These are phyloP conservation scores for Hortaea werneckii DNA, from an alignment of 2,329 filamentous ascomycete species.

Conservation along the genomic window DNA sequence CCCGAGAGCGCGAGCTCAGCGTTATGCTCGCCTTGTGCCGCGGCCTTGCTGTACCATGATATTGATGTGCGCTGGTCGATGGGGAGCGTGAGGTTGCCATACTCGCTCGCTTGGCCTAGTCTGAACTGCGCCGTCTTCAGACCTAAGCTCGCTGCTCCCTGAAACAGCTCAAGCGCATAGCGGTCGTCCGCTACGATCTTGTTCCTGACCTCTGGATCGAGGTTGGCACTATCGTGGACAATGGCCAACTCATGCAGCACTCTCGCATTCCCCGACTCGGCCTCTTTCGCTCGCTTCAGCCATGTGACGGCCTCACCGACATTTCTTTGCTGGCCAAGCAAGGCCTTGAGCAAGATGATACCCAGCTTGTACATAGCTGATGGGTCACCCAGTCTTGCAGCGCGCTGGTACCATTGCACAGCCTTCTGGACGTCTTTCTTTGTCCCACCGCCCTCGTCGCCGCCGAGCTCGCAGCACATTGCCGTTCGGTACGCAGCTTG, in stretches of 20 bases:
- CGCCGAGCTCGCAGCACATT: conserved; percentile 92
- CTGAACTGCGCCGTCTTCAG: conserved; percentile 95
- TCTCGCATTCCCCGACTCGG: conserved; percentile 84
- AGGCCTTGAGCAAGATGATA: conserved; percentile 86
- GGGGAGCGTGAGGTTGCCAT: conserved; percentile 70
- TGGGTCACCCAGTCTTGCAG: conserved; percentile 78
- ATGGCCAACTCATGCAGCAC: conserved; percentile 77
- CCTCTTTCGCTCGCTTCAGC: conserved; percentile 89
- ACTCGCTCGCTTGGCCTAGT: conserved; percentile 80
- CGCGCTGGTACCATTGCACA: conserved; percentile 95
- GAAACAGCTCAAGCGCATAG: conserved; percentile 73
- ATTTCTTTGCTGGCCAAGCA: conserved; percentile 78
- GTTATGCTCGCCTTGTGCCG: conserved; percentile 88
- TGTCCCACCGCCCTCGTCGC: conserved; percentile 88
- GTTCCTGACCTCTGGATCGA: conserved; percentile 46
- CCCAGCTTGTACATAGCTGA: conserved; percentile 98
- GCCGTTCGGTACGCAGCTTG: conserved; percentile 87
- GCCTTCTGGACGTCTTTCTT: conserved; percentile 85
- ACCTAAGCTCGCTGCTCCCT: conserved; percentile 73
- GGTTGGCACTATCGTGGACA: conserved; percentile 54
- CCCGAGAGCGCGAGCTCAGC: conserved; percentile 55
- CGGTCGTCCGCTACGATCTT: conserved; percentile 68
- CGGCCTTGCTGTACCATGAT: conserved; percentile 86
- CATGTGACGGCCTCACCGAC: conserved; percentile 78
- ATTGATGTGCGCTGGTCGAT: conserved; percentile 80